Conservation (phyloP, 73 alveolate species). For the Paramecium pentaurelia region DNA sequence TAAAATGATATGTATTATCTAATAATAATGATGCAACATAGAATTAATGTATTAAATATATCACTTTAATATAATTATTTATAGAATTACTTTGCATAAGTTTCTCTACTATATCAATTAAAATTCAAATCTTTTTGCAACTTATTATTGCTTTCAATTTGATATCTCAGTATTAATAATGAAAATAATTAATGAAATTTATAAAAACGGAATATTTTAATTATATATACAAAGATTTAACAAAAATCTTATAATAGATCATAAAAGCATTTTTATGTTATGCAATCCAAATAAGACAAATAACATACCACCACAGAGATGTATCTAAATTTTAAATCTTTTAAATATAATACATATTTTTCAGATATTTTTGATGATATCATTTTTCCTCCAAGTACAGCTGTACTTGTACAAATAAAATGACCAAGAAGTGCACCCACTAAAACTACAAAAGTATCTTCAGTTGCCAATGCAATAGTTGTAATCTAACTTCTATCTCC, state of each 20-base stretch:
- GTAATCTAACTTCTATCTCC: slow-evolving; percentile 69
- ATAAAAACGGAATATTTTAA: background rate
- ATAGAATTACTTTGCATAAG: background rate
- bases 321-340: background rate
- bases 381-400: slow-evolving; percentile 10
- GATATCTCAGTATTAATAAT: background rate
- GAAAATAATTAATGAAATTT: background rate
- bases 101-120: background rate
- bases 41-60: background rate
- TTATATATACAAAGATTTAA: background rate
- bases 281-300: background rate
- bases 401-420: background rate
- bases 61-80: background rate
- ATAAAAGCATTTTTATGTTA: background rate
- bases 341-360: background rate
- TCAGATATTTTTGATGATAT: background rate
- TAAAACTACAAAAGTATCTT: background rate
- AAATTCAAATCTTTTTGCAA: background rate
- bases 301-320: background rate
- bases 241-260: background rate
- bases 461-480: slow-evolving; percentile 63
- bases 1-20: background rate
- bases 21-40: background rate
- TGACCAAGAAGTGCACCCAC: background rate
- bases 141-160: background rate